Base-by-base conservation (phyloP, 768 basidiomycete genomes). In the Trametes cingulata region DNA sequence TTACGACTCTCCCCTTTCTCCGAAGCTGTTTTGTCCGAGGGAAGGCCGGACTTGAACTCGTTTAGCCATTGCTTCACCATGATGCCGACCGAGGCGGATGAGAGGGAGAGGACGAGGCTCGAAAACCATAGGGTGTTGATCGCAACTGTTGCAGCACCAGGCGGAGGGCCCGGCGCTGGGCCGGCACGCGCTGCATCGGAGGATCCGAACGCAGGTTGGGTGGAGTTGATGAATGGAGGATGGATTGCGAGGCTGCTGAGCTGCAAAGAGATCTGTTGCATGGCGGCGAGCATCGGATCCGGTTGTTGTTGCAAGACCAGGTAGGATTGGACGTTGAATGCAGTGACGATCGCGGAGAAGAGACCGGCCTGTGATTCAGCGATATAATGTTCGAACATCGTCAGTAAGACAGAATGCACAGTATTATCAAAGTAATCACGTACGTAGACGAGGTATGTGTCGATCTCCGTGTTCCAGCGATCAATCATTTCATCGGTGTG, bases 81-180 rank as follows among this genome's bases (percentile, higher is more conserved):
- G 33, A 57, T 49, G 33, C 45, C 46, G 7, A 57, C n/a, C 15
- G 39, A 47, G 6, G 56, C 45, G 6, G 56, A 39, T 6, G 46
- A 47, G n/a, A 57, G 35, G 19, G 33, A 40, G 33, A 48, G 46
- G 24, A 57, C 20, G 25, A 57, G 47, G 36, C 56, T 57, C 6
- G 56, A 29, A 22, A 57, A 57, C 56, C 56, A 57, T 6, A 57
- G 19, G 24, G 37, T 36, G 39, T 57, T 57, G 37, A 57, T 6
- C 39, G 27, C 25, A 7, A 52, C n/a, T 15, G 13, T 43, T 10
- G 39, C 17, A 14, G 20, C 20, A 1, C 24, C 3, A 52, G 54
- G 36, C 20, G 13, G 3, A n/a, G 45, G 42, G 6, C 12, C 7
- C 8, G 33, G 33, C 29, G 29, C 29, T 33, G 29, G 29, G 10